Conservation (phyloP, 164 flowering plant species). For the Dillenia turbinata region DNA sequence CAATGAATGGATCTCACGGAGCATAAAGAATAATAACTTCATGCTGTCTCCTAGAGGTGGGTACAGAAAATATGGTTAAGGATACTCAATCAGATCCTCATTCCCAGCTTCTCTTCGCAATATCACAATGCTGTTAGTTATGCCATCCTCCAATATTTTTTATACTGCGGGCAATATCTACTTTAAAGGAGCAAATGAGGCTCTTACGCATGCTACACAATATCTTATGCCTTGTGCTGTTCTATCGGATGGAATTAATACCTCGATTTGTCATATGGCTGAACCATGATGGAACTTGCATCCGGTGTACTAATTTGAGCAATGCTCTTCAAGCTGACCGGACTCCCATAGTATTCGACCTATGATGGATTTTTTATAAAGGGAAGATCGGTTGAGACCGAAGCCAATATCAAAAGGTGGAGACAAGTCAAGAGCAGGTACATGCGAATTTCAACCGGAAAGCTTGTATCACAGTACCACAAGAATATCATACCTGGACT, state of each 20-base stretch:
- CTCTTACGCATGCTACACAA: no score
- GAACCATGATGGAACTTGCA: slow-evolving; percentile 73
- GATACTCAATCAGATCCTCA: no score
- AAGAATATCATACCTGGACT: slow-evolving; percentile 47
- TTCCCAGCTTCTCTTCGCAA: no score
- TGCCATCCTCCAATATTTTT: no score
- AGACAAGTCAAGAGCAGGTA: neutral
- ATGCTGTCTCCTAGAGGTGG: no score
- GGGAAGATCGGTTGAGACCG: neutral
- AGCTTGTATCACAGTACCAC: neutral
- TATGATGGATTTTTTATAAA: slow-evolving; percentile 10
- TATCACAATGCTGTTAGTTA: no score
- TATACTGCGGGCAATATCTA: no score
- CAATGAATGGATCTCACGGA: no score
- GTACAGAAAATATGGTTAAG: no score
- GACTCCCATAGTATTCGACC: slow-evolving; percentile 96
- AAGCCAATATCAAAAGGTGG: neutral
- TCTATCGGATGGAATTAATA: slow-evolving; percentile 13
- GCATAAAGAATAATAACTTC: no score
- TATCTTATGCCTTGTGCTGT: no score
- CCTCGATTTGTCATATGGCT: slow-evolving; percentile 98
- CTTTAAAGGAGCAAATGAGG: no score
- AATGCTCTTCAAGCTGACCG: slow-evolving; percentile 83
- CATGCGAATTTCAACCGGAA: neutral
- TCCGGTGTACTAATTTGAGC: slow-evolving; percentile 95